These are phyloP conservation scores for Akanthomyces dipterigenus DNA, from an alignment of 2,329 filamentous ascomycete species.

Conservation along the genomic window DNA sequence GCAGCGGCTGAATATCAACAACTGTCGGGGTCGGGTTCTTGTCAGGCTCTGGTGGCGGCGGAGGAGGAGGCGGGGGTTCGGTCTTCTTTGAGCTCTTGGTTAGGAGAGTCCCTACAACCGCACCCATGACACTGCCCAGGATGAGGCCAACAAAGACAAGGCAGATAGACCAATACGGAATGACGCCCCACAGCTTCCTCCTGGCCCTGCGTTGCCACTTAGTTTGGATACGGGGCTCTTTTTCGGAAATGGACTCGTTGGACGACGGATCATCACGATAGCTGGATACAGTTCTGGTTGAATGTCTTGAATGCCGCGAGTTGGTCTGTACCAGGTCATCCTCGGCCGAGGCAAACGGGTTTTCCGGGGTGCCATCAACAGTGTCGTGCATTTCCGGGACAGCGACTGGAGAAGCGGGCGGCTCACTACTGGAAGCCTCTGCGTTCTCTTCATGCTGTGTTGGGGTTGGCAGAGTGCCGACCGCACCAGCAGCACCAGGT, in stretches of 20 bases:
- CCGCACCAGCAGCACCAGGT: slow-evolving; percentile 16
- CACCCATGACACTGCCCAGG: slow-evolving; percentile 49
- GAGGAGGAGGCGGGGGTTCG: neutral
- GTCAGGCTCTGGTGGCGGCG: slow-evolving; percentile 15
- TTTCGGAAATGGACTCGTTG: slow-evolving; percentile 39
- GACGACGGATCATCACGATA: slow-evolving; percentile 45
- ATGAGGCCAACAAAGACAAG: slow-evolving; percentile 42
- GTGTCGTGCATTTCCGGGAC: slow-evolving; percentile 55
- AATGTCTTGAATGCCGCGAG: slow-evolving; percentile 28
- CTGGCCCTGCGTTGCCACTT: slow-evolving; percentile 50
- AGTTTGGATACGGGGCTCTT: slow-evolving; percentile 30
- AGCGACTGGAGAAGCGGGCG: neutral
- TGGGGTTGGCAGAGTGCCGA: slow-evolving; percentile 15
- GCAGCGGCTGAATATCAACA: slow-evolving; percentile 45
- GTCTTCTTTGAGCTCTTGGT: slow-evolving; percentile 15
- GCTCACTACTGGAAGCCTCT: neutral
- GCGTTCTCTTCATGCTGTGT: neutral
- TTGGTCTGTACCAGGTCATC: slow-evolving; percentile 46
- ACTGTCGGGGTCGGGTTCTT: slow-evolving; percentile 28
- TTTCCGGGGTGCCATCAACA: slow-evolving; percentile 53
- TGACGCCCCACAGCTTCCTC: slow-evolving; percentile 49
- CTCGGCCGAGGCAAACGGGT: slow-evolving; percentile 52
- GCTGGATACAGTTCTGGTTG: slow-evolving; percentile 42
- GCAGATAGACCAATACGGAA: slow-evolving; percentile 56
- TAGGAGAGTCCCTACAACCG: slow-evolving; percentile 46